A percentile compares a stretch with the other conserved stretches of the same genome.
Evolutionary conservation across 2,329 filamentous ascomycete species (phyloP).

Genomic region (Aureobasidium pullulans): DNA sequence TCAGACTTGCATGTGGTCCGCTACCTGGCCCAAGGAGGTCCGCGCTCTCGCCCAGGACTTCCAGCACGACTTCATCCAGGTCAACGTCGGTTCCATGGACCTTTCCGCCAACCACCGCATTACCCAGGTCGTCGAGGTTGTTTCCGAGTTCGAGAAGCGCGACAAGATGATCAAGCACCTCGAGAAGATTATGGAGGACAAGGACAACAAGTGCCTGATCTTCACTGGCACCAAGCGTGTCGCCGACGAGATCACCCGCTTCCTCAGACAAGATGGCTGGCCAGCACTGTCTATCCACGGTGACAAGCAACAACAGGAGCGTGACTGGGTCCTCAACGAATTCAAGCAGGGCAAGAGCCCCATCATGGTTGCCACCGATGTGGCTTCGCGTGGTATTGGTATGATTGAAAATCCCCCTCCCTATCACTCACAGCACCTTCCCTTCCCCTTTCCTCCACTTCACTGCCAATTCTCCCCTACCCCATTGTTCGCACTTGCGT

Average conservation of each 20-base stretch:
- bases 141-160: conserved; percentile 94
- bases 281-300: conserved; percentile 96
- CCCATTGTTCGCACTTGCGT: conserved; percentile 46
- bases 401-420: conserved; percentile 64
- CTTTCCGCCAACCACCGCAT: conserved; percentile 96
- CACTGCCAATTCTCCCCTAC: conserved; percentile 19
- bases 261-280: conserved; percentile 96
- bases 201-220: conserved; percentile 88
- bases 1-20: conserved; percentile 99
- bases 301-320: conserved; percentile 98
- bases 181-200: conserved; percentile 96
- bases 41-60: conserved; percentile 85
- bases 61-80: conserved; percentile 93
- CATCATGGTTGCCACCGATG: conserved; percentile 99
- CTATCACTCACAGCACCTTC: conserved; percentile 30
- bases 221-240: conserved; percentile 85
- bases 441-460: conserved; percentile 22
- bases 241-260: conserved; percentile 94
- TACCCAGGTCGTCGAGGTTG: conserved; percentile 94
- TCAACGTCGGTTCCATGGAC: conserved; percentile 96
- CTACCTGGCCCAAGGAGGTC: conserved; percentile 98
- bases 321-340: conserved; percentile 98
- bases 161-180: conserved; percentile 96
- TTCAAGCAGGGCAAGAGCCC: conserved; percentile 99
- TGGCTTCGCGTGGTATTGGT: conserved; percentile 99